Base-by-base conservation (phyloP, 2,329 filamentous ascomycete species). In the Talaromyces marneffei region DNA sequence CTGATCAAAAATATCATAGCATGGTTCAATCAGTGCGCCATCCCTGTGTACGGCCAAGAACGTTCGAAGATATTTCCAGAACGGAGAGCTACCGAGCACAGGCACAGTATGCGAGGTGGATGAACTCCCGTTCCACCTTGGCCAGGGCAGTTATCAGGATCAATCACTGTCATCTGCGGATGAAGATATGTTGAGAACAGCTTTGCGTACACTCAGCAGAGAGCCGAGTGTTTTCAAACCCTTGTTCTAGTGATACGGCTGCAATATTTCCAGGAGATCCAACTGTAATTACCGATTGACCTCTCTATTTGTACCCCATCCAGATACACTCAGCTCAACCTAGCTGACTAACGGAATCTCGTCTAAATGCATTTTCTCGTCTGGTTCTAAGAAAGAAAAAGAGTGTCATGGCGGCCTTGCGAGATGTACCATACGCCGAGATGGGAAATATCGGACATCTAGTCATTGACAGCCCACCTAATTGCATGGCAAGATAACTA, bases 61-160 rank as follows among this genome's bases (percentile, higher is more conserved):
- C 1, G 71, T 79, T 20, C 72, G 76, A 25, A 62, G 61, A 3
- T 80, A 79, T 61, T 80, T 79, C 63, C 76, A 78, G 50, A 72
- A 70, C 2, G 78, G 78, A 0, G 64, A 63, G 29, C 61, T 79
- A 25, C 78, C 78, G 1, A 58, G 66, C 0, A n/a, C 58, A 3
- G 74, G 69, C 2, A 72, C 69, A 6, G 63, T 77, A 4, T 79
- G 78, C 60, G 59, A 68, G 18, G 71, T 71, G 4, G 74, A 78
- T 33, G 57, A 59, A 52, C 48, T 31, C 3, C 57, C 57, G n/a
- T 53, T 59, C 23, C 46, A 23, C 16, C 8, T 42, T 29, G 25
- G n/a, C 12, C n/a, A 35, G 7, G 35, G 20, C 16, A 18, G n/a
- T 5, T 48, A 58, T 14, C 8, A 58, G 5, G 23, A 37, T 23